phyloP scores from a whole-genome alignment of 2,329 filamentous ascomycete species.

The Aspergillus sojae region DNA sequence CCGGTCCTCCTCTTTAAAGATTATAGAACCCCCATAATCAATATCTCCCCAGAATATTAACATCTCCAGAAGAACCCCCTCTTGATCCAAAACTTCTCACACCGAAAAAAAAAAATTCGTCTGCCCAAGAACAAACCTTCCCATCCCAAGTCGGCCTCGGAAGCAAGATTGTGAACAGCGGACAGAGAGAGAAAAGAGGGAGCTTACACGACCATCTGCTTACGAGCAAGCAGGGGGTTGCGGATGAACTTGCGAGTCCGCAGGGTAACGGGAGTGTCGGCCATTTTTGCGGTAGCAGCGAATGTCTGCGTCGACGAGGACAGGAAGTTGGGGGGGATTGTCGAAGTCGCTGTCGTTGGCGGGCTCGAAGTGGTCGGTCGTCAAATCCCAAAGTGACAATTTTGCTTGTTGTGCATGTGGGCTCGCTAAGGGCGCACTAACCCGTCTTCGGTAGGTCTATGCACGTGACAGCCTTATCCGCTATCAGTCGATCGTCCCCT shows the following conservation, averaged over 20 bases:
- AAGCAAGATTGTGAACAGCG: slow-evolving; percentile 2
- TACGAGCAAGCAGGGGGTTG: slow-evolving; percentile 97
- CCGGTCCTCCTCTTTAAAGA: background rate
- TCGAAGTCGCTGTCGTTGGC: slow-evolving; percentile 35
- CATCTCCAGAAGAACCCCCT: background rate
- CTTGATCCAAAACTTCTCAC: background rate
- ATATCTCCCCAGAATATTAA: background rate
- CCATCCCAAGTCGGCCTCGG: background rate
- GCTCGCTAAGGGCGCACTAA: slow-evolving; percentile 47
- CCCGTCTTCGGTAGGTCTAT: slow-evolving; percentile 17
- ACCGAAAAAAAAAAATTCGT: background rate
- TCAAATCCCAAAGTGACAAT: slow-evolving; percentile 25
- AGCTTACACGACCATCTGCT: slow-evolving; percentile 99
- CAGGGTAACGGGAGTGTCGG: slow-evolving; percentile 77
- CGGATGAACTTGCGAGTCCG: slow-evolving; percentile 99
- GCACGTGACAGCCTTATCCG: slow-evolving; percentile 17
- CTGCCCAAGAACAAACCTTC: background rate
- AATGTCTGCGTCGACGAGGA: slow-evolving; percentile 33
- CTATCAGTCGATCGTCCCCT: background rate
- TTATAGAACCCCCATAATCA: background rate
- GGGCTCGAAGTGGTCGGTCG: slow-evolving; percentile 28
- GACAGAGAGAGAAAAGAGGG: slow-evolving; percentile 20
- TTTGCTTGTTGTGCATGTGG: slow-evolving; percentile 41
- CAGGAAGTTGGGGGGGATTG: slow-evolving; percentile 30
- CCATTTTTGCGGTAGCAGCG: slow-evolving; percentile 71